Conservation (phyloP, 2,329 filamentous ascomycete genomes). For the Nemania diffusa region DNA sequence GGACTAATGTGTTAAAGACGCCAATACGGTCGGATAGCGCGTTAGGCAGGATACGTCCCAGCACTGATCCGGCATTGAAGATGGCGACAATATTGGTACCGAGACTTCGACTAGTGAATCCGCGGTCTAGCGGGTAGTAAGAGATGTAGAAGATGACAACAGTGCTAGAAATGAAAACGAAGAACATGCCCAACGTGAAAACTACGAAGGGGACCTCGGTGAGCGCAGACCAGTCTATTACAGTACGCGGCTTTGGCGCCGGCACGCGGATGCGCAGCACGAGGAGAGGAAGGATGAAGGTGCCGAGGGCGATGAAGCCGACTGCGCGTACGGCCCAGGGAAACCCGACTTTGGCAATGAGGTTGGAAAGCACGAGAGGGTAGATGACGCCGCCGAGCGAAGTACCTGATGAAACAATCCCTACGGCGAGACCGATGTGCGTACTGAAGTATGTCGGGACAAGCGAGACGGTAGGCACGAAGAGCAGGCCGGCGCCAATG, state of each 20-base stretch:
- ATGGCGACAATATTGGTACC: constrained; percentile 56
- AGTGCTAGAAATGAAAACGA: constrained; percentile 55
- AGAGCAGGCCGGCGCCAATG: constrained; percentile 56
- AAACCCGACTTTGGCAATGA: constrained; percentile 44
- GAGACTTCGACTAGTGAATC: constrained; percentile 46
- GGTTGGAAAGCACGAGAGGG: constrained; percentile 44
- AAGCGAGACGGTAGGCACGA: constrained; percentile 52
- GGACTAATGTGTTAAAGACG: constrained; percentile 47
- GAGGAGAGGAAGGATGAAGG: constrained; percentile 39
- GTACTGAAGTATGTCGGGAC: constrained; percentile 50
- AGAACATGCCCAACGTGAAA: constrained; percentile 48
- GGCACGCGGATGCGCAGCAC: constrained; percentile 51
- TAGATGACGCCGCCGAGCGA: constrained; percentile 50
- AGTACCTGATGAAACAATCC: constrained; percentile 49
- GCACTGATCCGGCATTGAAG: constrained; percentile 53
- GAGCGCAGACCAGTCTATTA: constrained; percentile 55
- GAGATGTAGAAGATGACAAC: constrained; percentile 55
- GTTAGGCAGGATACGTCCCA: constrained; percentile 55
- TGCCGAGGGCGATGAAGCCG: constrained; percentile 46
- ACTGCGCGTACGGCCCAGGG: constrained; percentile 45
- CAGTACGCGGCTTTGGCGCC: constrained; percentile 48
- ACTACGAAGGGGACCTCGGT: constrained; percentile 52
- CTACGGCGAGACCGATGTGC: constrained; percentile 47
- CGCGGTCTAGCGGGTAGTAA: constrained; percentile 41
- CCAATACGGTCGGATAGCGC: constrained; percentile 53